Conservation (phyloP, 768 basidiomycete genomes). For the Rhizopogon vulgaris region DNA sequence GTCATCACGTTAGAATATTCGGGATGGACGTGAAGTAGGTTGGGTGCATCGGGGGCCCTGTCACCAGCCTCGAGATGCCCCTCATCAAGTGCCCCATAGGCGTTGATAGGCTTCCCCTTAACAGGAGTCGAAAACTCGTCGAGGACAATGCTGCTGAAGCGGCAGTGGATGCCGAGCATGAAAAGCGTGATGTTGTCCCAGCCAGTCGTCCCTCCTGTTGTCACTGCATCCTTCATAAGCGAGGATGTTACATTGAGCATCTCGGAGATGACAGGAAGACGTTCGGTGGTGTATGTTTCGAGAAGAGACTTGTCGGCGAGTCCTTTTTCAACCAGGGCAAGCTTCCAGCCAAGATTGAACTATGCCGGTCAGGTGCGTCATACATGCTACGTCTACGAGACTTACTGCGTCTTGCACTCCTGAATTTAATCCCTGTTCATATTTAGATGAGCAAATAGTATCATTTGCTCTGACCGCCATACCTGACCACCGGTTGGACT, state of each 20-base stretch:
- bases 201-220: no score
- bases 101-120: not conserved
- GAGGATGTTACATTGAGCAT: slow-evolving; percentile 23
- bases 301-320: slow-evolving; percentile 20
- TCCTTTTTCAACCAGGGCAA: slow-evolving; percentile 22
- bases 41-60: slow-evolving; percentile 38
- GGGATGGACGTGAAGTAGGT: slow-evolving; percentile 15
- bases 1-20: slow-evolving; percentile 6
- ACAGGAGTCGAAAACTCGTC: slow-evolving; percentile 25
- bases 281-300: slow-evolving; percentile 25
- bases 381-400: not conserved
- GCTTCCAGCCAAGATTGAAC: slow-evolving; percentile 31
- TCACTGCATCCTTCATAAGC: no score
- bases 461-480: not conserved
- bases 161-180: slow-evolving; percentile 30
- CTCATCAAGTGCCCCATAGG: slow-evolving; percentile 16
- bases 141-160: slow-evolving; percentile 29
- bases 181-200: not conserved
- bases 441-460: no score
- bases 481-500: slow-evolving; percentile 19
- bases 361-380: not conserved
- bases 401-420: slow-evolving; percentile 14
- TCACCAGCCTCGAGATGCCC: slow-evolving; percentile 34
- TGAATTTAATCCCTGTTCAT: slow-evolving; percentile 9
- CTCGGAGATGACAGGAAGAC: slow-evolving; percentile 29